Base-by-base conservation (phyloP, 495 filamentous ascomycete genomes). In the Lasiosphaeris hirsuta region DNA sequence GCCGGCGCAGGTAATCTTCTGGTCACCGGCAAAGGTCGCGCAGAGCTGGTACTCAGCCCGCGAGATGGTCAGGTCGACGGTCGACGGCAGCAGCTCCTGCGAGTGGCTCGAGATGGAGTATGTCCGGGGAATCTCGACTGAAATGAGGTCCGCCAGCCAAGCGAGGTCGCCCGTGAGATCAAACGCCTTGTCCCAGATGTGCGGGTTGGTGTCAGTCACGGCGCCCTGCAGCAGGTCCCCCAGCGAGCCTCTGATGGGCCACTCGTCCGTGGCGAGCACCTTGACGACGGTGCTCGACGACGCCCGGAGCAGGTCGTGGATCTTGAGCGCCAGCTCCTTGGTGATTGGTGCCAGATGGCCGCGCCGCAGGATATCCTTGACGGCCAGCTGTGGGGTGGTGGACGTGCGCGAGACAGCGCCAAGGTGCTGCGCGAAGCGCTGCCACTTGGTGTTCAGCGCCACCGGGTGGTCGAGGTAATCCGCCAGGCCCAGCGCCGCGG, bases 131-230 rank as follows among this genome's bases (percentile, higher is more conserved):
- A 81, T 72, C 59, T 81, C 77, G 9, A 79, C 67, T 0, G 68
- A 45, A 42, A 81, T 69, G 14, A 81, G 56, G 30, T 79, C 76
- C 4, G 61, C 56, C 0, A 81, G 66, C 78, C 78, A 81, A 0
- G 68, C 57, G 14, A 81, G 54, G 48, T 77, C 69, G 19, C 69
- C 58, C 4, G 57, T 45, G 7, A 76, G 62, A 34, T 65, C 66
- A 43, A 81, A 80, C 1, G 77, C 77, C 34, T 69, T 66, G 56
- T 81, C 75, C 78, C 78, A 80, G 41, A 79, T 71, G 15, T 72
- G 72, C 17, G 68, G 59, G 44, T 73, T 67, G 10, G 77, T 78
- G 44, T 78, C 77, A 13, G 70, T 33, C 35, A 75, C 68, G 3
- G 77, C 78, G 42, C 63, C 61, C 49, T 74, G 71, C 4, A 81